These are phyloP conservation scores for Roridomyces roridus DNA, from an alignment of 768 basidiomycete genomes.

Conservation along the genomic window DNA sequence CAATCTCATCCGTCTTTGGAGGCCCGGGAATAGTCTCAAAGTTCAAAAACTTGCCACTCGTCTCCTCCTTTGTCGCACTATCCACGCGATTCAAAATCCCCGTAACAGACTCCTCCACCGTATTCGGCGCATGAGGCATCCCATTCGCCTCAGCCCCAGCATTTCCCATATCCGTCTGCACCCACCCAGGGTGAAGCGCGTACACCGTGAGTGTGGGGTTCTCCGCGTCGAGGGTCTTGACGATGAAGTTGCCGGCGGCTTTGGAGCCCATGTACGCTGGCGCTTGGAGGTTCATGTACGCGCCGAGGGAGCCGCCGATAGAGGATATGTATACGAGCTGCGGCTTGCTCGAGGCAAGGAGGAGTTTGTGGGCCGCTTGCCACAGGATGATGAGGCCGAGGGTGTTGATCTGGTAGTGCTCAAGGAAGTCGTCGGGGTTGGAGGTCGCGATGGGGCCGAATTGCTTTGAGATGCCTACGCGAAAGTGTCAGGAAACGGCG, in stretches of 20 bases:
- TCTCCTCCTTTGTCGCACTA: no score
- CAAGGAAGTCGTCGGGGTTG: background rate
- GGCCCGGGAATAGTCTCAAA: background rate
- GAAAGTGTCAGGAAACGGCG: background rate
- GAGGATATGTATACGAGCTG: background rate
- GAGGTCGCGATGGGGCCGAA: background rate
- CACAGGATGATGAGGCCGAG: background rate
- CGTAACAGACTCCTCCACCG: background rate
- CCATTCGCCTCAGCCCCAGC: background rate
- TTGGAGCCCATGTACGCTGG: background rate
- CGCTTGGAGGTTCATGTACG: background rate
- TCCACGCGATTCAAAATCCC: no score
- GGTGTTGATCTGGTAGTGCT: background rate
- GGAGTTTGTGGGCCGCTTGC: no score
- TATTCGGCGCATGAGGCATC: background rate
- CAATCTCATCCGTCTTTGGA: background rate
- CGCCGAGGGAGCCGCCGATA: background rate
- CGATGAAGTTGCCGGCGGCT: constrained; percentile 2
- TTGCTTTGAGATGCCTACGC: background rate
- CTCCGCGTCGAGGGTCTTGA: background rate
- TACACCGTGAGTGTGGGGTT: background rate
- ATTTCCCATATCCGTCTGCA: constrained; percentile 1
- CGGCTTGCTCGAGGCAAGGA: background rate
- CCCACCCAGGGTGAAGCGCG: background rate
- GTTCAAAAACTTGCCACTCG: no score